phyloP scores from a whole-genome alignment of 1,284 basidiomycete genomes.

The Porodaedalea pini region DNA sequence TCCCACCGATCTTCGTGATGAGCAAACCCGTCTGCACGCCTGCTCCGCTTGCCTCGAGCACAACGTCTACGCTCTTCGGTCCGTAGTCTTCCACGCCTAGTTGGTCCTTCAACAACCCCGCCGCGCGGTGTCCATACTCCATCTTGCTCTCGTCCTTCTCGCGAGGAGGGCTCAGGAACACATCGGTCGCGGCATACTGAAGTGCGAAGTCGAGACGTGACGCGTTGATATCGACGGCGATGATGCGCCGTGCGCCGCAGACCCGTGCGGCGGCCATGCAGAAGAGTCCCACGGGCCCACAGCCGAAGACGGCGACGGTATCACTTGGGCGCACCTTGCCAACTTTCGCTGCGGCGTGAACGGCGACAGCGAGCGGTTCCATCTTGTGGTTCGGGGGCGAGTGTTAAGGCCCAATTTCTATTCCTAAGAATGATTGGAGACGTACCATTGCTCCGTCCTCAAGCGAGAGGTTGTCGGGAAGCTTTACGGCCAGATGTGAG shows the following conservation, averaged over 20 bases:
- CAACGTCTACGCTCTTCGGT: constrained; percentile 58
- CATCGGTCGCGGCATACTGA: constrained; percentile 80
- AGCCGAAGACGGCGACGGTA: constrained; percentile 79
- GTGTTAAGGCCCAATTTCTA: too few relatives aligned
- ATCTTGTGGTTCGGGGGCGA: too few relatives aligned
- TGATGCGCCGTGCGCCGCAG: constrained; percentile 74
- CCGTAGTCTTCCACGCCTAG: constrained; percentile 62
- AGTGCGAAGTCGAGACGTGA: constrained; percentile 86
- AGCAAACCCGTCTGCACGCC: constrained; percentile 82
- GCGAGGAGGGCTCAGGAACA: constrained; percentile 63
- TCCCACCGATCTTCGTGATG: constrained; percentile 71
- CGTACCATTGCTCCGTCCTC: constrained; percentile 84
- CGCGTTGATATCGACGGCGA: constrained; percentile 81
- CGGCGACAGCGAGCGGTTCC: constrained; percentile 90
- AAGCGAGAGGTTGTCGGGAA: constrained; percentile 72
- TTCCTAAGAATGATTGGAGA: too few relatives aligned
- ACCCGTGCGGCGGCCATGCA: constrained; percentile 92
- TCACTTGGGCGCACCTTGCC: constrained; percentile 72
- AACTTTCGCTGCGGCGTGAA: constrained; percentile 82
- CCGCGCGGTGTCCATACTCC: constrained; percentile 71
- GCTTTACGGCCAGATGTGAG: constrained; percentile 67
- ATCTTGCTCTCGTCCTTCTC: constrained; percentile 62
- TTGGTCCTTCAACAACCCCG: constrained; percentile 50
- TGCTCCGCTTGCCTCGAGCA: constrained; percentile 85
- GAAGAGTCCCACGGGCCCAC: constrained; percentile 90